Evolutionary conservation across 441 rosid genomes (phyloP), one percentile per base, ranked within the genome.

Genomic region (Cnidoscolus chayamansa): DNA sequence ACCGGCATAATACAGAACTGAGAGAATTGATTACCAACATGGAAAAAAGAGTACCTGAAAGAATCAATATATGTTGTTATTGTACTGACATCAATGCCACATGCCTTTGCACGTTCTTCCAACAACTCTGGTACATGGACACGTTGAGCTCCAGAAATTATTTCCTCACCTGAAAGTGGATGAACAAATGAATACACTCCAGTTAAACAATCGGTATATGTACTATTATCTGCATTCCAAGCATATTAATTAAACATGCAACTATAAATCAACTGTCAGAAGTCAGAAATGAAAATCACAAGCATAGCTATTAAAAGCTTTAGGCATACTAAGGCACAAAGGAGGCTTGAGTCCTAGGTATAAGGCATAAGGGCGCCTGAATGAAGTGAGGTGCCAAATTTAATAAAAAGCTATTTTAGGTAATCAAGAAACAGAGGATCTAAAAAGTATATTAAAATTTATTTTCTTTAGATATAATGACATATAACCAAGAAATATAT

Each of bases 131-230:
- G 87, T 59, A 82, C 88, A 80, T 91, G 96, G 66, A 92, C 72
- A 91, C 97, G 98, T 78, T 95, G 98, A 65, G 90, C 97, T 79
- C 98, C 98, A 3, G 99, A 92, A 57, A 95, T 89, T 37, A 95
- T 95, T 87, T 92, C 98, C 88, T 92, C 97, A 5, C 98, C 98
- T 92, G 49, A 59, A 67, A 37, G 35, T 12, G 5, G 47, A n/a
- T 17, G n/a, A 59, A 37, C 7, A 55, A 47, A 48, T 8, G 1
- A 55, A 47, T n/a, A 51, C n/a, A 19, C 19, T 12, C 17, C 30
- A 20, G 25, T 66, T 60, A 54, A 62, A 63, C 59, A 73, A 49
- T 31, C 15, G 54, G 16, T 16, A 5, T 13, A 12, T 11, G 53
- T 8, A 3, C 4, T 16, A 19, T 11, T 45, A 11, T 15, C 6